Evolutionary conservation across 2,329 filamentous ascomycete species (phyloP), one percentile per base, ranked within the genome.

Genomic region (Calonectria fujianensis): DNA sequence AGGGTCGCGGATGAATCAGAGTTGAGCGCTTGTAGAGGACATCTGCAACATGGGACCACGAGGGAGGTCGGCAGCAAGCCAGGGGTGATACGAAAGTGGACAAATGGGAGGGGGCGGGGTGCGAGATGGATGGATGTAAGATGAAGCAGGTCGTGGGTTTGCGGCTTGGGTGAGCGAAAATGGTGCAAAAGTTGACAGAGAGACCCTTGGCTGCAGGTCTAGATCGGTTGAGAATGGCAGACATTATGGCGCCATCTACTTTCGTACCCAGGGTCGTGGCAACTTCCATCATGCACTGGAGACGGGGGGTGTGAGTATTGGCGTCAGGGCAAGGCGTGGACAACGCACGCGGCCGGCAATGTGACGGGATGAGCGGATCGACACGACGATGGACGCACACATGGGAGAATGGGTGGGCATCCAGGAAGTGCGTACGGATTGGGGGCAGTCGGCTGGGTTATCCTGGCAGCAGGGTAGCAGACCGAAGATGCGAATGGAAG

Each of bases 81-180:
- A 66, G 51, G 57, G 64, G 69, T 69, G 64, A 20, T 45, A 39
- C 64, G 39, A 69, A 59, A 66, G 57, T 32, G 61, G 64, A 72
- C 57, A 45, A 63, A 63, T 63, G 57, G 24, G 57, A 63, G 57
- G 57, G 57, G 57, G 57, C 57, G 57, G 57, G 37, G 57, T 65
- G 64, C 48, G 67, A 75, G 74, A 75, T 75, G 74, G 74, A 69
- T 65, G 70, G 67, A 75, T 73, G 74, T 75, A 52, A 75, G 74
- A 75, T 75, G 74, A 70, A 64, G 74, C 54, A 72, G 64, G 73
- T 72, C 57, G 57, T 39, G 72, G 72, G 41, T 59, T 45, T 52
- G 27, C 61, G 39, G 41, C 41, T 54, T 54, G 67, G 64, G 61
- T 66, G 59, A 57, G 61, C 65, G 37, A 61, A 48, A 48, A n/a